These are phyloP conservation scores for Pleurostoma richardsiae DNA, from an alignment of 2,329 filamentous ascomycete species.

Conservation along the genomic window DNA sequence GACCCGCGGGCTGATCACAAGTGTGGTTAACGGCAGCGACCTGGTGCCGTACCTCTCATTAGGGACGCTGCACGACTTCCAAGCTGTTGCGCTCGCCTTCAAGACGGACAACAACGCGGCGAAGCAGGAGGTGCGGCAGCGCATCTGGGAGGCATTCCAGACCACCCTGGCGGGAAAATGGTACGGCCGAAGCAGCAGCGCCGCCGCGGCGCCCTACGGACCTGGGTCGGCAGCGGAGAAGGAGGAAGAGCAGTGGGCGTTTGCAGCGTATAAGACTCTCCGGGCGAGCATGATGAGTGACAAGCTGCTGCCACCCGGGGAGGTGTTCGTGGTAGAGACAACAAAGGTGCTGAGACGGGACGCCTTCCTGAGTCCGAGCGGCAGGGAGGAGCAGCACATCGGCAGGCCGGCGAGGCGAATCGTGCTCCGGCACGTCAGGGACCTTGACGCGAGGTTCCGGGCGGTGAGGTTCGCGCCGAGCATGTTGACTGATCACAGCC, in stretches of 20 bases:
- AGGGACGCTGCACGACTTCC: conserved; percentile 69
- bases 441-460: conserved; percentile 65
- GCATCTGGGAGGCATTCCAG: conserved; percentile 61
- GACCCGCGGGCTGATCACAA: conserved; percentile 71
- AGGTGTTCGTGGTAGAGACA: conserved; percentile 69
- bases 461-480: conserved; percentile 68
- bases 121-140: conserved; percentile 59
- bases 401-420: conserved; percentile 63
- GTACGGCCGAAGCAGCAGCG: conserved; percentile 39
- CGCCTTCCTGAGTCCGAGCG: conserved; percentile 46
- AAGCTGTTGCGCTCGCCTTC: conserved; percentile 66
- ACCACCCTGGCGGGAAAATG: conserved; percentile 58
- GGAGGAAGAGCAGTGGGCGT: conserved; percentile 65
- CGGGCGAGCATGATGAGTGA: conserved; percentile 62
- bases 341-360: conserved; percentile 63
- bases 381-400: conserved; percentile 20
- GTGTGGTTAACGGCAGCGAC: conserved; percentile 67
- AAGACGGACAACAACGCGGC: conserved; percentile 65
- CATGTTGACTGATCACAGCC: conserved; percentile 73
- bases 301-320: conserved; percentile 70
- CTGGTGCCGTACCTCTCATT: conserved; percentile 70
- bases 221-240: conserved; percentile 25
- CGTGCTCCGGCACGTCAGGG: conserved; percentile 64
- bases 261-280: conserved; percentile 60
- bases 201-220: conserved; percentile 5